Conservation (phyloP, 1,284 basidiomycete species). For the Meira miltonrushii region DNA sequence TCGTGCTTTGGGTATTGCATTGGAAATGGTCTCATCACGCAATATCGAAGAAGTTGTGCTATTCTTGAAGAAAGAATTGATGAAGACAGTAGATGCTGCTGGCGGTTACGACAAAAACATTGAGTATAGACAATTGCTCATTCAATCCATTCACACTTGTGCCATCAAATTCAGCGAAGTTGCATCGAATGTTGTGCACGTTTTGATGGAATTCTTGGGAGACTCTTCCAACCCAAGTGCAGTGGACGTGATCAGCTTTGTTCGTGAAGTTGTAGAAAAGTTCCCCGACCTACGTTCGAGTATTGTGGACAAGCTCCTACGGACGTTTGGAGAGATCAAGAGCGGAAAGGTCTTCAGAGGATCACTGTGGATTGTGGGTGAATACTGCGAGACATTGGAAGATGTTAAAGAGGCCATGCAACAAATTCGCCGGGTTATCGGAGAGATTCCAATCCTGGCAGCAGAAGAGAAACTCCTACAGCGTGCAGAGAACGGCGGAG, state of each 20-base stretch:
- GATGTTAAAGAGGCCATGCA: constrained; percentile 59
- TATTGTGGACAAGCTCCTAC: constrained; percentile 80
- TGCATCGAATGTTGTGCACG: constrained; percentile 89
- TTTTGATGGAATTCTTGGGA: constrained; percentile 96
- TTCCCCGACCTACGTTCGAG: constrained; percentile 81
- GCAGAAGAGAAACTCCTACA: constrained; percentile 54
- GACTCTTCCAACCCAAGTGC: constrained; percentile 93
- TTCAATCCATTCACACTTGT: constrained; percentile 94
- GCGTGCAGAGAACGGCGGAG: constrained; percentile 20
- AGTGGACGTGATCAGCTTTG: constrained; percentile 90
- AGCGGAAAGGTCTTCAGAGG: constrained; percentile 97
- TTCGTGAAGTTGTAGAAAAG: constrained; percentile 95
- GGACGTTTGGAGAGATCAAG: constrained; percentile 79
- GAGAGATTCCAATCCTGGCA: constrained; percentile 92
- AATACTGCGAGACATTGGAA: constrained; percentile 61
- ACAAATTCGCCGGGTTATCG: constrained; percentile 80
- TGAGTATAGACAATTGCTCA: constrained; percentile 92
- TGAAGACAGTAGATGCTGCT: constrained; percentile 61
- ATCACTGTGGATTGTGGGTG: constrained; percentile 94
- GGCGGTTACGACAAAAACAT: constrained; percentile 53
- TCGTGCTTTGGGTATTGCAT: constrained; percentile 82
- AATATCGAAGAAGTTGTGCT: constrained; percentile 97
- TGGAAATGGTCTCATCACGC: constrained; percentile 88
- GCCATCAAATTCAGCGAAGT: constrained; percentile 98
- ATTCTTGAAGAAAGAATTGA: constrained; percentile 97